phyloP scores from a whole-genome alignment of 1,284 basidiomycete species.

The Athelia sp. region DNA sequence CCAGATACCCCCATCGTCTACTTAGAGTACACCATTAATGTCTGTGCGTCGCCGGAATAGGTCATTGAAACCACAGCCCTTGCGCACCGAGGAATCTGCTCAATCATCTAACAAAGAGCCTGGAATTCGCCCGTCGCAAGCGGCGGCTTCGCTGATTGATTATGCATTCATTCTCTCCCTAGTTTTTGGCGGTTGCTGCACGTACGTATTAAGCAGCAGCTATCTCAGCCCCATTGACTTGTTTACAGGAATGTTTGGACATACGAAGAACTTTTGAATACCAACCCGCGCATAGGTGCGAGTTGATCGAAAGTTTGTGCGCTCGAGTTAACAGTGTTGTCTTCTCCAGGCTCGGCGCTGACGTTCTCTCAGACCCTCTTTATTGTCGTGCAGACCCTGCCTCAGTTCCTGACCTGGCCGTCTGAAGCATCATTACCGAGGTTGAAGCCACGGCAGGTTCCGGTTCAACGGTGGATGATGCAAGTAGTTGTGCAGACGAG shows the following conservation, averaged over 20 bases:
- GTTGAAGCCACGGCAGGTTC: conserved; percentile 68
- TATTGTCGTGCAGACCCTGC: conserved; percentile 60
- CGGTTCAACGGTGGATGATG: conserved; percentile 65
- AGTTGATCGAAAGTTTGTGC: conserved; percentile 14
- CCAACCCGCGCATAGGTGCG: conserved; percentile 67
- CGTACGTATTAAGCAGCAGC: conserved; percentile 38
- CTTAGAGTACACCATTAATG: too few relatives aligned
- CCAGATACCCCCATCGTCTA: too few relatives aligned
- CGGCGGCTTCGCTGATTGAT: conserved; percentile 39
- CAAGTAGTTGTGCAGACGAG: conserved; percentile 74
- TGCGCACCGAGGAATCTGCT: too few relatives aligned
- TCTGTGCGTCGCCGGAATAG: too few relatives aligned
- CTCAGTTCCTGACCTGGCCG: conserved; percentile 40
- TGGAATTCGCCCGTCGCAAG: conserved; percentile 24
- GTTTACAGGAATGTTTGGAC: conserved; percentile 61
- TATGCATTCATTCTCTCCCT: conserved; percentile 48
- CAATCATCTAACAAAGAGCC: conserved; percentile 7
- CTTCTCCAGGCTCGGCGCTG: conserved; percentile 64
- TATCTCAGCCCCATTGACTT: background rate
- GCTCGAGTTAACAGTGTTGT: background rate
- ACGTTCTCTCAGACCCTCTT: conserved; percentile 84
- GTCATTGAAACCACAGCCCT: too few relatives aligned
- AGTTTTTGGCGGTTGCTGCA: conserved; percentile 80
- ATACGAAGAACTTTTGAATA: conserved; percentile 65
- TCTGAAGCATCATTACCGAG: conserved; percentile 24